Evolutionary conservation across 345 rosid species (phyloP).

Genomic region (Carallia brachiata): DNA sequence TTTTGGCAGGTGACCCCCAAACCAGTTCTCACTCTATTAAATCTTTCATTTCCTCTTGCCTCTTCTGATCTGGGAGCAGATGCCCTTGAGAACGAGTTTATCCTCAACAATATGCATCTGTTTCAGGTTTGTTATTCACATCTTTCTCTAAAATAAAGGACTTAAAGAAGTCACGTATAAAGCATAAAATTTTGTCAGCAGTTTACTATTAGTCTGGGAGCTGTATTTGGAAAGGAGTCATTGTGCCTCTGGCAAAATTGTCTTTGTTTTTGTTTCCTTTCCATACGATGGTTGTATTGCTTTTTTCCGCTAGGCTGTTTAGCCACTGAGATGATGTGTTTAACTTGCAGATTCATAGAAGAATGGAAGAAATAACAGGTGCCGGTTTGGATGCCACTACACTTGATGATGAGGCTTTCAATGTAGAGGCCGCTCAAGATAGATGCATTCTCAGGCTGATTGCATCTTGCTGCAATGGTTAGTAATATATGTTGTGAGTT

Average conservation of each 20-base stretch:
- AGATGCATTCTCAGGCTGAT: slow-evolving; percentile 84
- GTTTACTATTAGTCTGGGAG: no score
- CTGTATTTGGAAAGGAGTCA: no score
- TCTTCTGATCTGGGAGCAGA: slow-evolving; percentile 93
- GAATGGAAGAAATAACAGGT: slow-evolving; percentile 50
- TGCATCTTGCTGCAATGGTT: slow-evolving; percentile 89
- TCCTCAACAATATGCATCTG: slow-evolving; percentile 58
- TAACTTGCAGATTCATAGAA: slow-evolving; percentile 60
- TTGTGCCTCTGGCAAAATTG: not conserved
- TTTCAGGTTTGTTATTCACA: slow-evolving; percentile 49
- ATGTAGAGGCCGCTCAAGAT: slow-evolving; percentile 79
- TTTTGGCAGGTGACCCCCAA: slow-evolving; percentile 76
- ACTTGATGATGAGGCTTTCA: slow-evolving; percentile 83
- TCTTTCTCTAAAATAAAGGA: not conserved
- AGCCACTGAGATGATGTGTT: not conserved
- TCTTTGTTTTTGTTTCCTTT: slow-evolving; percentile 9
- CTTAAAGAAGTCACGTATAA: no score
- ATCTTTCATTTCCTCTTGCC: slow-evolving; percentile 74
- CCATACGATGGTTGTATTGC: not conserved
- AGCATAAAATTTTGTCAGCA: not conserved
- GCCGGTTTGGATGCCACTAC: slow-evolving; percentile 51
- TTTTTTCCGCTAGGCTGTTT: not conserved
- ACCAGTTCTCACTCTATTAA: slow-evolving; percentile 68
- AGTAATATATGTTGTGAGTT: slow-evolving; percentile 21
- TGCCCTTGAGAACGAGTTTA: slow-evolving; percentile 86